Evolutionary conservation across 768 basidiomycete genomes (phyloP).

Genomic region (Pulveroboletus sp.): DNA sequence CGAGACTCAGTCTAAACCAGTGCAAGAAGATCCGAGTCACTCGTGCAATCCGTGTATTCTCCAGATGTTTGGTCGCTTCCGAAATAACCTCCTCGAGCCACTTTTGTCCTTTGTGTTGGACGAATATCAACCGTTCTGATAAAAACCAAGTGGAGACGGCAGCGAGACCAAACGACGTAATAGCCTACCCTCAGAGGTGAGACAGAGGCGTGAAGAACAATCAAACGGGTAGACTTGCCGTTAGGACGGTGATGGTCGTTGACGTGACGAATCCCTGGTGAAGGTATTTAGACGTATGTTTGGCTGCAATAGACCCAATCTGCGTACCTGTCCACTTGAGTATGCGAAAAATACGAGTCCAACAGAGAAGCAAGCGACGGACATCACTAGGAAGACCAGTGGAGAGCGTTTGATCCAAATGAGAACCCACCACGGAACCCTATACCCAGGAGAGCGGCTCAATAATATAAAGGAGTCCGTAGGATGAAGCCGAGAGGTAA

Average conservation of each 20-base stretch:
- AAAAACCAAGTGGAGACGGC: slow-evolving; percentile 53
- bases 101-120: slow-evolving; percentile 44
- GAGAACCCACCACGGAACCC: slow-evolving; percentile 54
- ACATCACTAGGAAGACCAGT: slow-evolving; percentile 76
- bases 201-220: background rate
- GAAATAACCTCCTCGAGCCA: slow-evolving; percentile 39
- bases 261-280: slow-evolving; percentile 54
- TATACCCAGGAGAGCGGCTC: slow-evolving; percentile 50
- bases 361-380: slow-evolving; percentile 77
- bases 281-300: slow-evolving; percentile 9
- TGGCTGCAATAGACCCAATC: slow-evolving; percentile 19
- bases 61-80: slow-evolving; percentile 23
- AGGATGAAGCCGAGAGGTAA: slow-evolving; percentile 4
- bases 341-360: slow-evolving; percentile 79
- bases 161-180: slow-evolving; percentile 39
- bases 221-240: slow-evolving; percentile 28
- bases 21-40: slow-evolving; percentile 18
- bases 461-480: slow-evolving; percentile 17
- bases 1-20: slow-evolving; percentile 22
- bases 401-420: slow-evolving; percentile 88
- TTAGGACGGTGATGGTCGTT: slow-evolving; percentile 63
- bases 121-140: slow-evolving; percentile 47
- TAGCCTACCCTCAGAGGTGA: slow-evolving; percentile 21
- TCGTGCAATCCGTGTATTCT: slow-evolving; percentile 16
- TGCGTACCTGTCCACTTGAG: slow-evolving; percentile 59